Evolutionary conservation across 306 rosid genomes (phyloP).

Genomic region (Fagus crenata): DNA sequence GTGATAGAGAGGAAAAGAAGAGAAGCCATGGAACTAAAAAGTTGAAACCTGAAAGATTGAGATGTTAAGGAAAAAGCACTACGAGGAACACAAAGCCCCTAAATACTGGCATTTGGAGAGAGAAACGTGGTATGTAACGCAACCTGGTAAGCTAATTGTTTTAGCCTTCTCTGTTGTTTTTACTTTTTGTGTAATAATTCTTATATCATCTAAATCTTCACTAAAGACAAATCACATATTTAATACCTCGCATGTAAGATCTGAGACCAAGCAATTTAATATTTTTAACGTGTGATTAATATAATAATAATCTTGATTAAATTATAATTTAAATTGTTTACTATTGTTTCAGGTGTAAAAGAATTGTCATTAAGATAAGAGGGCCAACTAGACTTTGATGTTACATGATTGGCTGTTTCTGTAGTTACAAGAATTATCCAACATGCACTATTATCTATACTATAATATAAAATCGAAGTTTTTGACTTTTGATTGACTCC

Average conservation of each 20-base stretch:
- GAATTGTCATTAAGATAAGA: constrained; percentile 26
- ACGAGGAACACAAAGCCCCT: constrained; percentile 45
- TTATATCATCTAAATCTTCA: constrained; percentile 21
- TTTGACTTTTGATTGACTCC: too few species aligned
- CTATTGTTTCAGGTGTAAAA: constrained; percentile 17
- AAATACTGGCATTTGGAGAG: constrained; percentile 51
- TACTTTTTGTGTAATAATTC: constrained; percentile 26
- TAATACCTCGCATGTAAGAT: constrained; percentile 30
- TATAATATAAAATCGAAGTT: too few species aligned
- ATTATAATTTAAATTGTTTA: background rate
- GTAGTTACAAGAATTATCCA: constrained; percentile 15
- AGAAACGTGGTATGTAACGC: constrained; percentile 84
- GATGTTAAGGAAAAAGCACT: constrained; percentile 31
- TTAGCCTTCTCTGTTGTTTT: constrained; percentile 37
- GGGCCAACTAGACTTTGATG: constrained; percentile 23
- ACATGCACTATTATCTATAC: constrained; percentile 8
- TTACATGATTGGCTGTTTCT: constrained; percentile 23
- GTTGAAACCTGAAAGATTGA: constrained; percentile 25
- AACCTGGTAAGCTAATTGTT: constrained; percentile 48
- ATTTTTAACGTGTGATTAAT: constrained; percentile 19
- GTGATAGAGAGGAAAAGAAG: constrained; percentile 30
- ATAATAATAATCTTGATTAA: background rate
- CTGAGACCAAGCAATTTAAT: constrained; percentile 6
- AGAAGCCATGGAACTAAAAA: constrained; percentile 37
- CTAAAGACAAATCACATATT: constrained; percentile 23